A percentile compares a stretch with the other conserved stretches of the same genome.
Conservation (phyloP, 768 basidiomycete genomes). For the Mycena pura region DNA sequence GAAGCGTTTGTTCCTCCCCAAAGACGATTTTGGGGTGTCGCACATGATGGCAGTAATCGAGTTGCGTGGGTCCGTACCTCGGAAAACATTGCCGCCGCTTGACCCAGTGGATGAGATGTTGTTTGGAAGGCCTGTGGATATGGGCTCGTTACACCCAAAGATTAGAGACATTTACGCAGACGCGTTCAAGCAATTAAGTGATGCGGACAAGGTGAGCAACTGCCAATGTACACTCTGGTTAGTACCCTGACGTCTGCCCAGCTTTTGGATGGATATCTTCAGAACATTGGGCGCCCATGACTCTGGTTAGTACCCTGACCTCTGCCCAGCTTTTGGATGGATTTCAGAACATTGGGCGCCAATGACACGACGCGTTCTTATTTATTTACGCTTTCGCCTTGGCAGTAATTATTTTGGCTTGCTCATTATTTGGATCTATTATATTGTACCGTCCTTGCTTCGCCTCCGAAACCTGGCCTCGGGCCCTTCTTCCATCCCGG, state of each 20-base stretch:
- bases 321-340: no score
- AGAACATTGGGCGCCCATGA: conserved; percentile 11
- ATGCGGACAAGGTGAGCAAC: conserved; percentile 72
- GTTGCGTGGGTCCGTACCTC: conserved; percentile 55
- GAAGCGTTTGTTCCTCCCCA: conserved; percentile 60
- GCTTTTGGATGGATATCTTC: conserved; percentile 20
- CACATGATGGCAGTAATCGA: conserved; percentile 92
- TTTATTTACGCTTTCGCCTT: no score
- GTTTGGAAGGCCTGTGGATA: conserved; percentile 70
- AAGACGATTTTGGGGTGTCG: conserved; percentile 85
- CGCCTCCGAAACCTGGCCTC: no score
- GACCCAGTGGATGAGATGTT: conserved; percentile 76
- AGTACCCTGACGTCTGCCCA: background rate
- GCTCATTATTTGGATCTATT: no score
- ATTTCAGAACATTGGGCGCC: no score
- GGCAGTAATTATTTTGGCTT: no score
- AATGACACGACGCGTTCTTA: no score
- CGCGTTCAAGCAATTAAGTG: conserved; percentile 76
- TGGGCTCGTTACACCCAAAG: conserved; percentile 71
- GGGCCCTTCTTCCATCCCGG: no score
- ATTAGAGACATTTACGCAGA: conserved; percentile 74
- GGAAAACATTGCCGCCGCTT: conserved; percentile 40
- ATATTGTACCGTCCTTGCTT: no score
- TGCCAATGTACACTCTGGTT: background rate
- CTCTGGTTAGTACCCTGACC: no score